A percentile compares a stretch with the other conserved stretches of the same genome.
phyloP scores from a whole-genome alignment of 2,329 filamentous ascomycete genomes.

The Lachnellula willkommii region DNA sequence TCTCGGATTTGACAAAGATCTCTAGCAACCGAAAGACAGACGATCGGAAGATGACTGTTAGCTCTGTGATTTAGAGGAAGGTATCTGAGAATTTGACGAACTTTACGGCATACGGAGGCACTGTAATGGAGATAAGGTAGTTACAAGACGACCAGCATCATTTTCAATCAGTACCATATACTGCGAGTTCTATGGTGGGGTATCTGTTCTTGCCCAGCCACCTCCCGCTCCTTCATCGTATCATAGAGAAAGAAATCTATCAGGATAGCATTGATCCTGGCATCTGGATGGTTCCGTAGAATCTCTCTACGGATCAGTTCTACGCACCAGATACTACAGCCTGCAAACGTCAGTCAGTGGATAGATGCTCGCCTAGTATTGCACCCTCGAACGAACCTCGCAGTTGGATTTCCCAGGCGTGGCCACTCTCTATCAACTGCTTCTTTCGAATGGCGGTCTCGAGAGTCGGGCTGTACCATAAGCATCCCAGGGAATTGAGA shows the following conservation, averaged over 20 bases:
- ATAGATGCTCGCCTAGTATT: neutral
- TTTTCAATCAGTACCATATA: constrained; percentile 72
- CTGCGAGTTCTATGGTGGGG: constrained; percentile 87
- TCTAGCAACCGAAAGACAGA: too few species aligned
- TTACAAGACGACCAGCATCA: neutral
- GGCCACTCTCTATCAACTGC: constrained; percentile 63
- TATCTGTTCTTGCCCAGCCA: constrained; percentile 52
- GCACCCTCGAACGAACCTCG: constrained; percentile 50
- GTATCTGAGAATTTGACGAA: too few species aligned
- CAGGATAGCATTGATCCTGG: constrained; percentile 76
- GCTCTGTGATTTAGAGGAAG: too few species aligned
- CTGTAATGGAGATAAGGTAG: neutral
- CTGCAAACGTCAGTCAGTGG: constrained; percentile 36
- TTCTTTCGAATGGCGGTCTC: constrained; percentile 62
- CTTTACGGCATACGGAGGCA: too few species aligned
- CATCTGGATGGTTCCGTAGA: constrained; percentile 61
- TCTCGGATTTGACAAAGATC: too few species aligned
- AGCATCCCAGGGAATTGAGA: constrained; percentile 72
- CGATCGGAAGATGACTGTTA: too few species aligned
- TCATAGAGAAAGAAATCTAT: constrained; percentile 99
- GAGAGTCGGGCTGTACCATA: constrained; percentile 78
- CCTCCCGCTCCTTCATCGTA: constrained; percentile 80
- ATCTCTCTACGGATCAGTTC: constrained; percentile 86
- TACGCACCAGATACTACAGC: constrained; percentile 93
- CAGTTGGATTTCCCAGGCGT: constrained; percentile 78